phyloP scores from a whole-genome alignment of 75 land plant genomes.

The Selaginella tamariscina region DNA sequence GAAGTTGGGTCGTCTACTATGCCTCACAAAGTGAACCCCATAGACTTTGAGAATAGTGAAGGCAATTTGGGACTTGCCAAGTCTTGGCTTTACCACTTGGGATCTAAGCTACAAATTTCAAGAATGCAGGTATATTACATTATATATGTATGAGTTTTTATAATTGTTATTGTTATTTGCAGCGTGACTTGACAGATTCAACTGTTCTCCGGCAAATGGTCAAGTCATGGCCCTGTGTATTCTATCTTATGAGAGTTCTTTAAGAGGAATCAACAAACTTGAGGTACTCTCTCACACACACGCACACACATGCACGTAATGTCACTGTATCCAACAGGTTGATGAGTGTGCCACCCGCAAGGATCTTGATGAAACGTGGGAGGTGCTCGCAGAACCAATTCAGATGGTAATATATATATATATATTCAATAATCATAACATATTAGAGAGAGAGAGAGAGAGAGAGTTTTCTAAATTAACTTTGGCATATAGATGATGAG shows the following conservation, averaged over 20 bases:
- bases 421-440: no score
- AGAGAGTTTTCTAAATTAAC: no score
- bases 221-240: slow-evolving; percentile 64
- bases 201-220: slow-evolving; percentile 88
- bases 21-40: slow-evolving; percentile 99
- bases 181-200: slow-evolving; percentile 93
- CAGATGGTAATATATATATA: slow-evolving; percentile 91
- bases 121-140: slow-evolving; percentile 64
- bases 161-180: slow-evolving; percentile 14
- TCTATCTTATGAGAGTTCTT: slow-evolving; percentile 66
- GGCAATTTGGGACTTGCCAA: slow-evolving; percentile 78
- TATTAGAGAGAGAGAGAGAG: no score
- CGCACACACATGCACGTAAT: neutral
- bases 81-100: slow-evolving; percentile 39
- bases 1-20: slow-evolving; percentile 96
- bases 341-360: slow-evolving; percentile 44
- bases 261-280: slow-evolving; percentile 75
- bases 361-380: slow-evolving; percentile 68
- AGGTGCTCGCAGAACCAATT: slow-evolving; percentile 92
- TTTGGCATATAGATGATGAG: slow-evolving; percentile 89
- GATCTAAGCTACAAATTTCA: slow-evolving; percentile 68
- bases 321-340: slow-evolving; percentile 34
- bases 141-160: neutral
- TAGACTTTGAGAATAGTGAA: slow-evolving; percentile 98
- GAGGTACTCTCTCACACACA: slow-evolving; percentile 40